phyloP scores from a whole-genome alignment of 2,329 filamentous ascomycete species.

The Emmonsiellopsis sp. region DNA sequence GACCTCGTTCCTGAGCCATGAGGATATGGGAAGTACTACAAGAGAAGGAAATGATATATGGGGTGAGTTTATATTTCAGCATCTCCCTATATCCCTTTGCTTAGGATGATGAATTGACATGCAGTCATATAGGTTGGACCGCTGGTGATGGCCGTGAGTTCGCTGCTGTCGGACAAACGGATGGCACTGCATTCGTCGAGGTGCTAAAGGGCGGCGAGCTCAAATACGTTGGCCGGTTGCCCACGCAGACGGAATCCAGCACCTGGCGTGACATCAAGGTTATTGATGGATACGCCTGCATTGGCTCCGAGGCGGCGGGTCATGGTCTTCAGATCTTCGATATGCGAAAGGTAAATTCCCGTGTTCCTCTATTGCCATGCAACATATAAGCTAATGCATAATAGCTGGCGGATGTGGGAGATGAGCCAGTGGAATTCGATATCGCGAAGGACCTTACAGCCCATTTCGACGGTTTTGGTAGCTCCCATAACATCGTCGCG shows the following conservation, averaged over 20 bases:
- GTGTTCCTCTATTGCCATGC: background rate
- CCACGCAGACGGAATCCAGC: conserved; percentile 29
- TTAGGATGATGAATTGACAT: background rate
- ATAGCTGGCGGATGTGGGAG: conserved; percentile 41
- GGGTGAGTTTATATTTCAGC: conserved; percentile 13
- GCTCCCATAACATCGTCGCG: conserved; percentile 46
- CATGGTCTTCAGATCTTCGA: conserved; percentile 58
- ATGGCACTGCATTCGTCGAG: conserved; percentile 45
- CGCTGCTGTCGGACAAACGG: conserved; percentile 40
- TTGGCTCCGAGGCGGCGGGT: conserved; percentile 37
- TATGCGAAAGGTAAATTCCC: conserved; percentile 38
- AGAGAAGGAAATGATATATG: conserved; percentile 32
- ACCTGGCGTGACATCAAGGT: conserved; percentile 31
- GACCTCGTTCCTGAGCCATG: conserved; percentile 31
- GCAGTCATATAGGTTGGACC: conserved; percentile 34
- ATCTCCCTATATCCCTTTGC: background rate
- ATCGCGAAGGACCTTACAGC: conserved; percentile 35
- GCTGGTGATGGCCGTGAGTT: conserved; percentile 42
- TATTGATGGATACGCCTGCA: conserved; percentile 33
- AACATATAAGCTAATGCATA: background rate
- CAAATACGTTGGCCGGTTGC: conserved; percentile 39
- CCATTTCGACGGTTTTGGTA: conserved; percentile 35
- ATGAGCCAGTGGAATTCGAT: conserved; percentile 34
- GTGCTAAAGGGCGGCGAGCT: conserved; percentile 38
- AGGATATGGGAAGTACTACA: conserved; percentile 28